Evolutionary conservation across 495 filamentous ascomycete species (phyloP).

Genomic region (Astrothelium subdiscretum): DNA sequence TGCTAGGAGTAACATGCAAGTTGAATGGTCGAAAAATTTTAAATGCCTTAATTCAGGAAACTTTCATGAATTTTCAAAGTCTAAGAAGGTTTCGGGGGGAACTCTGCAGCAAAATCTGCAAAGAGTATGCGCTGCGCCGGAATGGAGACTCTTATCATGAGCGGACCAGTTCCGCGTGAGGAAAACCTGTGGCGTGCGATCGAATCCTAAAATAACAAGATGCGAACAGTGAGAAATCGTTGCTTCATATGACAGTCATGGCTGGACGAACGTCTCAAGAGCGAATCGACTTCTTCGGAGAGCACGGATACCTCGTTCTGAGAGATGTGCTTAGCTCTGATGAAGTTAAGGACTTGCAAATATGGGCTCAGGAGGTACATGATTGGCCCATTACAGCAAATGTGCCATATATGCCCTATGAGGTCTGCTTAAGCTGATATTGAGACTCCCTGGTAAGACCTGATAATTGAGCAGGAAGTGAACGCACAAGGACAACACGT

Average conservation of each 20-base stretch:
- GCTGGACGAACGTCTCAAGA: slow-evolving; percentile 6
- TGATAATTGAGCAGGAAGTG: slow-evolving; percentile 25
- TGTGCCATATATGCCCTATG: slow-evolving; percentile 34
- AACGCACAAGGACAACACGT: slow-evolving; percentile 31
- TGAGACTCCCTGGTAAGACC: background rate
- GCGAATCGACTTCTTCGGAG: slow-evolving; percentile 28
- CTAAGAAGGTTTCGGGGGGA: background rate
- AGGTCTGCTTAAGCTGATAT: background rate
- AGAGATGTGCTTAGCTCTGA: slow-evolving; percentile 21
- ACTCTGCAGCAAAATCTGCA: background rate
- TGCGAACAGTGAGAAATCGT: no score
- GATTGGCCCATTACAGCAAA: slow-evolving; percentile 27
- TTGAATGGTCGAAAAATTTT: no score
- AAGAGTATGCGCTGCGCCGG: background rate
- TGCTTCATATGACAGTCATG: background rate
- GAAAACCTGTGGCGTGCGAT: background rate
- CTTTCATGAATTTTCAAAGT: background rate
- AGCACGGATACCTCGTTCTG: slow-evolving; percentile 32
- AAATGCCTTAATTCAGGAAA: no score
- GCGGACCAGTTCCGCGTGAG: background rate
- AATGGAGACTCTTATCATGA: background rate
- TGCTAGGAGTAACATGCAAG: no score
- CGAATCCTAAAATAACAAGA: background rate
- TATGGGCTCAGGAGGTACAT: slow-evolving; percentile 36
- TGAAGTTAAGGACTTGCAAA: slow-evolving; percentile 25